Evolutionary conservation across 148 eudicot genomes (phyloP).

Genomic region (Chenopodium suecicum): DNA sequence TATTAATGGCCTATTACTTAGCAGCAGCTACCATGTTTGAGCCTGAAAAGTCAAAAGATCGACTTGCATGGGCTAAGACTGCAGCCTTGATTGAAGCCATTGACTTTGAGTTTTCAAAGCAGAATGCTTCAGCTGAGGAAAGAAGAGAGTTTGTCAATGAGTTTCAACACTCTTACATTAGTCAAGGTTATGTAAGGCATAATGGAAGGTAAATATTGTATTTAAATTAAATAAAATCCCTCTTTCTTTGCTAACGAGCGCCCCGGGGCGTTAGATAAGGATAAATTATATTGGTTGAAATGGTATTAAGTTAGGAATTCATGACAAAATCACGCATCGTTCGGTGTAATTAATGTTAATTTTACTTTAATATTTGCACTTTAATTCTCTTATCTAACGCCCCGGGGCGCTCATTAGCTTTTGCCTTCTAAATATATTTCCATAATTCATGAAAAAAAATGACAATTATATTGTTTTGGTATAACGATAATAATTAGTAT

Average conservation of each 20-base stretch:
- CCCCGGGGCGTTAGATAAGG: too few relatives aligned
- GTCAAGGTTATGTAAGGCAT: slow-evolving; percentile 20
- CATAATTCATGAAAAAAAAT: too few relatives aligned
- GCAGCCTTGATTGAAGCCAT: slow-evolving; percentile 50
- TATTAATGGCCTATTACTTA: slow-evolving; percentile 50
- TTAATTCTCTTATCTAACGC: too few relatives aligned
- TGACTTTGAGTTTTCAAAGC: slow-evolving; percentile 32
- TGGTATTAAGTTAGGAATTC: too few relatives aligned
- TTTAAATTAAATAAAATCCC: not conserved
- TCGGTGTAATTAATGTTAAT: too few relatives aligned
- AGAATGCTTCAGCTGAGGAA: slow-evolving; percentile 25
- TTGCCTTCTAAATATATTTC: not conserved
- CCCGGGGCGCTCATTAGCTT: too few relatives aligned
- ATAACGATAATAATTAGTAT: too few relatives aligned
- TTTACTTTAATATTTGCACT: too few relatives aligned
- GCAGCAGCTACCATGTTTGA: slow-evolving; percentile 67
- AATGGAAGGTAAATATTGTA: slow-evolving; percentile 33
- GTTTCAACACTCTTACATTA: slow-evolving; percentile 32
- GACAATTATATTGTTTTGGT: too few relatives aligned
- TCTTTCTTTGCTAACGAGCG: not conserved
- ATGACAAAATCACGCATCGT: too few relatives aligned
- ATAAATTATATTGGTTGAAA: too few relatives aligned
- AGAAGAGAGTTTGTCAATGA: slow-evolving; percentile 44
- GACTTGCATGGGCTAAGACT: slow-evolving; percentile 85
- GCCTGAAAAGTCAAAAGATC: slow-evolving; percentile 58